Conservation (phyloP, 23 red algal species). For the Gracilaria domingensis region DNA sequence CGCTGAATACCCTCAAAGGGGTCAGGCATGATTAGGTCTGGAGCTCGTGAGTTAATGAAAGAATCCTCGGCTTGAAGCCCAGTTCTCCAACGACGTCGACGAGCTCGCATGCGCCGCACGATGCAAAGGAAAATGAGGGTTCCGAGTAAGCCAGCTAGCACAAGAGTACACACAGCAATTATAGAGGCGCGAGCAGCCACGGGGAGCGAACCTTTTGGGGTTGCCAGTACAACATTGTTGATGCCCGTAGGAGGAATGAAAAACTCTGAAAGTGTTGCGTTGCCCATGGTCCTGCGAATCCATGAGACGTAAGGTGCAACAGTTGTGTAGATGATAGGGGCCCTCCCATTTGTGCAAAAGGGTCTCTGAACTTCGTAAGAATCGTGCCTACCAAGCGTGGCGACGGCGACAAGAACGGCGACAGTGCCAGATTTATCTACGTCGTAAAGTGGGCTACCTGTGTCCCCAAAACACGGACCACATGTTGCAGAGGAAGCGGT, state of each 20-base stretch:
- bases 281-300: constrained; percentile 38
- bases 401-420: constrained; percentile 49
- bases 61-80: constrained; percentile 50
- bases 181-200: constrained; percentile 43
- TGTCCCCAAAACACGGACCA: constrained; percentile 66
- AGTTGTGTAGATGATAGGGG: constrained; percentile 54
- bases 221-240: constrained; percentile 29
- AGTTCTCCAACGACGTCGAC: constrained; percentile 39
- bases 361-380: constrained; percentile 6
- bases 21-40: constrained; percentile 29
- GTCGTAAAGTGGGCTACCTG: constrained; percentile 66
- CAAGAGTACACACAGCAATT: constrained; percentile 50
- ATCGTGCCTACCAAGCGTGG: constrained; percentile 40
- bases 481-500: constrained; percentile 33
- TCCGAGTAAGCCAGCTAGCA: constrained; percentile 34
- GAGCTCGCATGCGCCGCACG: constrained; percentile 26
- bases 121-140: constrained; percentile 13
- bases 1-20: constrained; percentile 69
- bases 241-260: constrained; percentile 54
- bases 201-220: not conserved
- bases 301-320: constrained; percentile 56
- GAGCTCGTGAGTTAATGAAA: constrained; percentile 42
- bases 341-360: constrained; percentile 34
- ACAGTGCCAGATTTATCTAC: constrained; percentile 58
- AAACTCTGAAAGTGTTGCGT: constrained; percentile 35